Evolutionary conservation across 495 filamentous ascomycete genomes (phyloP), one percentile per base, ranked within the genome.

Genomic region (Paragyromitra xinjiangensis): DNA sequence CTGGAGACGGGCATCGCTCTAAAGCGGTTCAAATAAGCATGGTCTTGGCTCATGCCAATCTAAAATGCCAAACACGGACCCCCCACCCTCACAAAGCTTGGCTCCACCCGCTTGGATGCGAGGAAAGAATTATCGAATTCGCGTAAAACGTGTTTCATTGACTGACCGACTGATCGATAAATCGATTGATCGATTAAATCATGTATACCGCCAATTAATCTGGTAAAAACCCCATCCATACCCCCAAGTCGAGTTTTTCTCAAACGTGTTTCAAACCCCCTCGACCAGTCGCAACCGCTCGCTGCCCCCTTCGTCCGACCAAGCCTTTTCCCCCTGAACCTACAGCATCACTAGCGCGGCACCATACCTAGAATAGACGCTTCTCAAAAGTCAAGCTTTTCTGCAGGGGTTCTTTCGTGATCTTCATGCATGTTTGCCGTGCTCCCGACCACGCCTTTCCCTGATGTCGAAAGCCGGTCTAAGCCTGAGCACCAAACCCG

Each of bases 11-110:
- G 44, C 44, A 48, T 53, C 16, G 19, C 3, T 19, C 55, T 3
- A 58, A 58, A 58, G 55, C 7, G 26, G 55, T 58, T 19, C 29
- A 61, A 62, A 62, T 62, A 62, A 62, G 59, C 59, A 62, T 62
- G n/a, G 24, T 14, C 58, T 62, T 16, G 29, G 14, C 58, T 40
- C 29, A 14, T 19, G 12, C 58, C 22, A 29, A 24, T 34, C 55
- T 34, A 58, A 34, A 34, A 5, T 59, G n/a, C 37, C 39, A 19
- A 8, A 61, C 59, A 42, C 59, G 37, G 39, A 14, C 59, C 39
- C n/a, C n/a, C 2, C 7, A 22, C 55, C 24, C 24, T 5, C 0
- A 4, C 37, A 63, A 63, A 63, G 59, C 59, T 63, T 63, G 59
- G 59, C 59, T 37, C 34, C 37, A 37, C 39, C 44, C 37, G 59